Percentiles rank a stretch among this genome's conserved stretches.
Conservation (phyloP, 2,329 filamentous ascomycete genomes). For the Claviceps sp. region DNA sequence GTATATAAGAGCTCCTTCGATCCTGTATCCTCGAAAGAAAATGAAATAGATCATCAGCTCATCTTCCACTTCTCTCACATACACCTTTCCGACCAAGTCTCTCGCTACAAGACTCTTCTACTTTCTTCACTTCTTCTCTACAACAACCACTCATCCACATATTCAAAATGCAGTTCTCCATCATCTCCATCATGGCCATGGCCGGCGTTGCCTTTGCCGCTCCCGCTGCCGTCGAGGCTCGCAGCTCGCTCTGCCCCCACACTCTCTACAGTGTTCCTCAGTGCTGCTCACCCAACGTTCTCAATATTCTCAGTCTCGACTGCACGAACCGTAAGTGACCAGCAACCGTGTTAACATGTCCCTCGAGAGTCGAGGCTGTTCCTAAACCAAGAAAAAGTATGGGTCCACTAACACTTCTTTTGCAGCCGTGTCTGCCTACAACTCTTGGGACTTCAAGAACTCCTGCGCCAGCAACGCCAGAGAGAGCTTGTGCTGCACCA, state of each 20-base stretch:
- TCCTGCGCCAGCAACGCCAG: background rate
- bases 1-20: too few species aligned
- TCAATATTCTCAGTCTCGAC: conserved; percentile 3
- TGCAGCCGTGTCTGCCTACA: background rate
- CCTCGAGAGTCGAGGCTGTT: too few species aligned
- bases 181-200: conserved; percentile 2
- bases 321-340: conserved; percentile 5
- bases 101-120: background rate
- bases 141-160: background rate
- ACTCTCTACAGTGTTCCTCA: conserved; percentile 4
- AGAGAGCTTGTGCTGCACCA: conserved; percentile 4
- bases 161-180: conserved; percentile 3
- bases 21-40: too few species aligned
- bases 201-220: conserved; percentile 1
- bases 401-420: background rate
- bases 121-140: background rate
- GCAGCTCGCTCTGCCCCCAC: conserved; percentile 1
- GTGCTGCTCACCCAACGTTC: conserved; percentile 6
- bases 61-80: background rate
- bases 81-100: too few species aligned
- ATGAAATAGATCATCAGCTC: background rate
- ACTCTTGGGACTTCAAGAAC: conserved; percentile 1
- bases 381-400: too few species aligned
- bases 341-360: too few species aligned
- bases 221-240: conserved; percentile 1